Evolutionary conservation across 2,329 filamentous ascomycete species (phyloP), one percentile per base, ranked within the genome.

Genomic region (Aureobasidium sp.): DNA sequence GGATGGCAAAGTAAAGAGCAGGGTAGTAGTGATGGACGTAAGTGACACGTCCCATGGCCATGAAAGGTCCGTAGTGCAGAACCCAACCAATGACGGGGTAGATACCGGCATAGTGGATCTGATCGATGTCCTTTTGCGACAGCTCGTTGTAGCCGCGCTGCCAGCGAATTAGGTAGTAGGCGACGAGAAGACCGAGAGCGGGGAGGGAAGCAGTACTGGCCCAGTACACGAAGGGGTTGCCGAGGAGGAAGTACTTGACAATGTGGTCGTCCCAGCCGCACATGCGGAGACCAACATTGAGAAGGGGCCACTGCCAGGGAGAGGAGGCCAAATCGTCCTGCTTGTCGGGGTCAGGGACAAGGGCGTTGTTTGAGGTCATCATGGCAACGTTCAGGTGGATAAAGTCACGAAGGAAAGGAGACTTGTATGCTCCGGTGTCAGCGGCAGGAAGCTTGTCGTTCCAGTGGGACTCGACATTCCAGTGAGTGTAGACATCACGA

Each of bases 21-120:
- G 94, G 94, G 76, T 97, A 99, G 81, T 99, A 99, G 79, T 99
- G 94, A 76, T 99, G 94, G 60, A 99, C 94, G 71, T 99, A 99
- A 17, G 94, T 99, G 64, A 99, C 94, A 81, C 94, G 90, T 12
- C 91, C 94, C 95, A 99, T 99, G 71, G 94, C 85, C 70, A 96
- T 85, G 76, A 97, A 99, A 0, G 94, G 94, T 65, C 96, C 78
- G 74, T 97, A 99, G 78, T 99, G 94, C 53, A 99, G 82, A 76
- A 96, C 87, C 94, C 94, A 99, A 65, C 94, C 94, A 61, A 94
- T 82, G 62, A 93, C 81, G 9, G 94, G 93, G 75, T 99, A 99
- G 63, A 99, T 72, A 53, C 90, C 94, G 12, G 92, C 82, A 75
- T 96, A 97, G 76, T 97, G 91, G 71, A 99, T 93, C 67, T 94